phyloP scores from a whole-genome alignment of 495 filamentous ascomycete species.

The Pseudoneurospora amorphoporcata region DNA sequence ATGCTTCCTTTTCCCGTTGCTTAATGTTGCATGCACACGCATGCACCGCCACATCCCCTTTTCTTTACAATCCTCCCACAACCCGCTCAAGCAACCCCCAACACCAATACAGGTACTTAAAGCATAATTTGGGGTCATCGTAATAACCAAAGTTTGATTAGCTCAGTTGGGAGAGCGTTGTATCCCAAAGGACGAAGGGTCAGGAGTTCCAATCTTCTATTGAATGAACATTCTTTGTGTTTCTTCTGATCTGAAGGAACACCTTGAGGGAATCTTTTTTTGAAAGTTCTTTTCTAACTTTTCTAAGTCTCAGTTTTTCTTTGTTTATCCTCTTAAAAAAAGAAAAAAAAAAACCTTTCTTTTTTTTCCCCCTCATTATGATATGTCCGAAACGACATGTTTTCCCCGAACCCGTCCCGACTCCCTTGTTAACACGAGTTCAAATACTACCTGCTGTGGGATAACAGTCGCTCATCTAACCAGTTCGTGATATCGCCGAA shows the following conservation, averaged over 20 bases:
- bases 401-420: not conserved
- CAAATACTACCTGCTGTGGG: not conserved
- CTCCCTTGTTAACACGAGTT: not conserved
- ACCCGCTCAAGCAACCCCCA: not conserved
- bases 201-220: not conserved
- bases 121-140: not conserved
- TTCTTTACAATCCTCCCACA: not conserved
- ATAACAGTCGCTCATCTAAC: slow-evolving; percentile 42
- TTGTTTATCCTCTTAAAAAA: too few relatives aligned
- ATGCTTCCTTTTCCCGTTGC: not conserved
- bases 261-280: not conserved
- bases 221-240: too few relatives aligned
- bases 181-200: not conserved
- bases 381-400: not conserved
- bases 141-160: not conserved
- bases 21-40: not conserved
- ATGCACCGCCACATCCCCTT: not conserved
- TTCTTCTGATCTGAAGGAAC: too few relatives aligned
- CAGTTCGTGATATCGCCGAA: slow-evolving; percentile 50
- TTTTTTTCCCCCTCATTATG: not conserved
- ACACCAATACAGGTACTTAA: not conserved
- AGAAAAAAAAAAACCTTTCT: too few relatives aligned
- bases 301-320: too few relatives aligned
- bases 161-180: not conserved
- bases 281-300: not conserved